phyloP scores from a whole-genome alignment of 83 land plant species.

The Larix sibirica region DNA sequence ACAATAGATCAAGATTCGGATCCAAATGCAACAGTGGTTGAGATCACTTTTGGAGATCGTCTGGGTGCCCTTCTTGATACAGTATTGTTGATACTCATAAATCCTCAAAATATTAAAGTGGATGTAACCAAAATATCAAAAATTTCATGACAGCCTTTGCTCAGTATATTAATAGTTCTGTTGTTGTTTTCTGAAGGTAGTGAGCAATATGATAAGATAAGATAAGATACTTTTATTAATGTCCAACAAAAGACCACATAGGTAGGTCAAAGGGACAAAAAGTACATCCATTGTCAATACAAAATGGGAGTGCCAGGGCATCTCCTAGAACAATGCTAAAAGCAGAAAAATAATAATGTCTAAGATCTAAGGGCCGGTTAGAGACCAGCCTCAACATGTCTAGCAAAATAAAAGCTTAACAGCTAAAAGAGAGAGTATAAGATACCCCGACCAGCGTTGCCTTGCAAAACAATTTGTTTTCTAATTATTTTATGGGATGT shows the following conservation, averaged over 20 bases:
- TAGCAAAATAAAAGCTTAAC: no score
- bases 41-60: constrained; percentile 89
- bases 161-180: not conserved
- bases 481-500: not conserved
- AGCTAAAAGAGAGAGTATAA: no score
- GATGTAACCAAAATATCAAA: not conserved
- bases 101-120: not conserved
- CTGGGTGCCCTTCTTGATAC: constrained; percentile 93
- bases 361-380: no score
- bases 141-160: not conserved
- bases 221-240: not conserved
- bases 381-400: no score
- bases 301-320: no score
- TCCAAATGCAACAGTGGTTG: constrained; percentile 83
- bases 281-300: no score
- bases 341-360: no score
- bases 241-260: no score
- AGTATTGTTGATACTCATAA: constrained; percentile 32
- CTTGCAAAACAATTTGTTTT: no score
- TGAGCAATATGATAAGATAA: not conserved
- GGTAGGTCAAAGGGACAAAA: no score
- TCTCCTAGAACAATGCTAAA: no score
- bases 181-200: not conserved
- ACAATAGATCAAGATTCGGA: constrained; percentile 89
- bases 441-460: no score